These are phyloP conservation scores for Penicillium manginii DNA, from an alignment of 495 filamentous ascomycete species.

Conservation along the genomic window DNA sequence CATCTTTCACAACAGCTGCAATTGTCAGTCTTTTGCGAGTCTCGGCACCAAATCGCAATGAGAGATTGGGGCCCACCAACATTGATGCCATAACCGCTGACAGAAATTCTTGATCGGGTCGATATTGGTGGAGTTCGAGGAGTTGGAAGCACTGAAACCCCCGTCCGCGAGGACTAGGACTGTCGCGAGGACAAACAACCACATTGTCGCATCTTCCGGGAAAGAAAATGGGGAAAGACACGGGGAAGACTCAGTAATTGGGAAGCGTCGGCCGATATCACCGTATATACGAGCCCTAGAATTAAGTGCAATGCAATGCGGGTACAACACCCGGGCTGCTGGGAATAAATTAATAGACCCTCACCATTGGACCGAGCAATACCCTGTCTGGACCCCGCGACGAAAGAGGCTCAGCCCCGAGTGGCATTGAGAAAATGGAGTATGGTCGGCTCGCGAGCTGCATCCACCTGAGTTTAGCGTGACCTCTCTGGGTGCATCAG, in stretches of 20 bases:
- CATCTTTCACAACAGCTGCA: slow-evolving; percentile 40
- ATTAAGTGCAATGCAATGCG: neutral
- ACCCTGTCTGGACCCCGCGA: slow-evolving; percentile 1
- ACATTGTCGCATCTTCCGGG: slow-evolving; percentile 9
- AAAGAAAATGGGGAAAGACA: too few relatives aligned
- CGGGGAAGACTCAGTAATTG: neutral
- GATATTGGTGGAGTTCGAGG: slow-evolving; percentile 8
- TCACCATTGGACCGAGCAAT: neutral
- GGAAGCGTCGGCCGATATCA: neutral
- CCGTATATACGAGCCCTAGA: neutral
- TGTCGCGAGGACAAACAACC: neutral
- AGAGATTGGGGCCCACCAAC: slow-evolving; percentile 16
- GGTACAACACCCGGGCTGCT: neutral
- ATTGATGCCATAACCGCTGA: slow-evolving; percentile 37
- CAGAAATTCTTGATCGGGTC: slow-evolving; percentile 39
- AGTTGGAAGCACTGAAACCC: slow-evolving; percentile 2
- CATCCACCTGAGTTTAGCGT: neutral
- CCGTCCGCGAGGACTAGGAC: neutral
- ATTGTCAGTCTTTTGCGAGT: slow-evolving; percentile 10
- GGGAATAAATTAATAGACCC: slow-evolving; percentile 3
- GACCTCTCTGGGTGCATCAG: neutral
- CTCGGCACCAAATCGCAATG: neutral
- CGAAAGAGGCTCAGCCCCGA: slow-evolving; percentile 1
- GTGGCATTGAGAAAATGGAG: neutral
- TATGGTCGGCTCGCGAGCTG: slow-evolving; percentile 2